A percentile compares a stretch with the other conserved stretches of the same genome.
Evolutionary conservation across 306 rosid species (phyloP).

Genomic region (Trichosanthes cucumerina): DNA sequence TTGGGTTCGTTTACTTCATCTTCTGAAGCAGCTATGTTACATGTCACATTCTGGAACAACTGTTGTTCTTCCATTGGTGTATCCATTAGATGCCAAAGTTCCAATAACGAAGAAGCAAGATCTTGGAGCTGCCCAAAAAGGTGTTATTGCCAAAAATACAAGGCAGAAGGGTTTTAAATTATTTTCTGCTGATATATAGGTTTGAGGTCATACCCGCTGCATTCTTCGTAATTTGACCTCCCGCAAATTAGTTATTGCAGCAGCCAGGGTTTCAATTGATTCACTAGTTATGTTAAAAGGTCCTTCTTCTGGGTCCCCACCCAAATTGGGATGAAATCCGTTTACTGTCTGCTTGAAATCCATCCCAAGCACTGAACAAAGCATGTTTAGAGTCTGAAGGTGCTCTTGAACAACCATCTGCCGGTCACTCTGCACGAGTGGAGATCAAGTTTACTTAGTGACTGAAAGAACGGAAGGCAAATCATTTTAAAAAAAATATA

Average conservation of each 20-base stretch:
- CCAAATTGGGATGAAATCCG: constrained; percentile 33
- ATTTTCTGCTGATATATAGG: not conserved
- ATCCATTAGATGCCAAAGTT: constrained; percentile 77
- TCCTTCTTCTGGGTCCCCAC: constrained; percentile 11
- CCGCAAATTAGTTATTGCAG: constrained; percentile 32
- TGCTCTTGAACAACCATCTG: constrained; percentile 36
- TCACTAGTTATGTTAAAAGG: constrained; percentile 30
- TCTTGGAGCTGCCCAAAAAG: constrained; percentile 41
- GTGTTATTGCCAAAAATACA: constrained; percentile 5
- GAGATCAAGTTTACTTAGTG: not conserved
- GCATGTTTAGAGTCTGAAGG: constrained; percentile 20
- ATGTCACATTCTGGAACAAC: constrained; percentile 43
- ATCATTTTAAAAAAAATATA: not conserved
- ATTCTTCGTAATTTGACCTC: constrained; percentile 54
- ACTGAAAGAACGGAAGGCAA: not conserved
- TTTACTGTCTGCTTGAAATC: constrained; percentile 25
- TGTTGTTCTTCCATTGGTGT: constrained; percentile 49
- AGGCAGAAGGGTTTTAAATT: not conserved
- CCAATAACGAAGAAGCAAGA: constrained; percentile 41
- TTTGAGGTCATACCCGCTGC: constrained; percentile 31
- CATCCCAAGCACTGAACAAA: constrained; percentile 38
- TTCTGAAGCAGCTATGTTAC: constrained; percentile 50
- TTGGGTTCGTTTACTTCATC: constrained; percentile 47
- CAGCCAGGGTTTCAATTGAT: constrained; percentile 34
- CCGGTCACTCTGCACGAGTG: constrained; percentile 33